Percentiles rank a stretch among this genome's conserved stretches.
phyloP scores from a whole-genome alignment of 2,329 filamentous ascomycete species.

The Tolypocladium ophioglossoides region DNA sequence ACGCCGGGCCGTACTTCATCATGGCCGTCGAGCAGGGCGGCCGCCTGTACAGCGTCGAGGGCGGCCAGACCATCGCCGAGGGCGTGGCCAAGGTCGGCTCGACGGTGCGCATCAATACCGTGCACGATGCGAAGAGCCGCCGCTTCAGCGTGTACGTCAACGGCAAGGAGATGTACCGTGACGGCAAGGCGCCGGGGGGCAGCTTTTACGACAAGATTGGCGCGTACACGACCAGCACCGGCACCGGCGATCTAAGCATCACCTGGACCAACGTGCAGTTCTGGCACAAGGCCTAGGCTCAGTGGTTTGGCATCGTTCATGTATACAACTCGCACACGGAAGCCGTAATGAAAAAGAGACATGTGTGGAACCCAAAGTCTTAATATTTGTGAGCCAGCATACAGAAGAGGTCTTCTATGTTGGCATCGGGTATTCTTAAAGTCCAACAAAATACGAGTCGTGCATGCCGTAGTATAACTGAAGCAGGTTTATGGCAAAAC shows the following conservation, averaged over 20 bases:
- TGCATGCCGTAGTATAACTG: no score
- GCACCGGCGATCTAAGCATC: conserved; percentile 9
- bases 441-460: no score
- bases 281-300: conserved; percentile 4
- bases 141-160: conserved; percentile 14
- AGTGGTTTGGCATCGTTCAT: not conserved
- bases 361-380: no score
- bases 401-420: no score
- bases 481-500: no score
- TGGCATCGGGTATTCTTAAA: no score
- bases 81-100: conserved; percentile 8
- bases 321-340: not conserved
- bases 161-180: conserved; percentile 9
- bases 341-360: no score
- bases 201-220: conserved; percentile 15
- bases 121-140: conserved; percentile 9
- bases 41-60: conserved; percentile 11
- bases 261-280: conserved; percentile 11
- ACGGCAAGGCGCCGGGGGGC: conserved; percentile 10
- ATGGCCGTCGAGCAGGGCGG: conserved; percentile 9
- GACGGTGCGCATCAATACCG: conserved; percentile 13
- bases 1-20: conserved; percentile 10
- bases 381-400: no score
- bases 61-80: conserved; percentile 8
- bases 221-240: conserved; percentile 13